These are phyloP conservation scores for Suhomyces kilbournensis DNA, from an alignment of 805 yeast genomes.

Conservation along the genomic window DNA sequence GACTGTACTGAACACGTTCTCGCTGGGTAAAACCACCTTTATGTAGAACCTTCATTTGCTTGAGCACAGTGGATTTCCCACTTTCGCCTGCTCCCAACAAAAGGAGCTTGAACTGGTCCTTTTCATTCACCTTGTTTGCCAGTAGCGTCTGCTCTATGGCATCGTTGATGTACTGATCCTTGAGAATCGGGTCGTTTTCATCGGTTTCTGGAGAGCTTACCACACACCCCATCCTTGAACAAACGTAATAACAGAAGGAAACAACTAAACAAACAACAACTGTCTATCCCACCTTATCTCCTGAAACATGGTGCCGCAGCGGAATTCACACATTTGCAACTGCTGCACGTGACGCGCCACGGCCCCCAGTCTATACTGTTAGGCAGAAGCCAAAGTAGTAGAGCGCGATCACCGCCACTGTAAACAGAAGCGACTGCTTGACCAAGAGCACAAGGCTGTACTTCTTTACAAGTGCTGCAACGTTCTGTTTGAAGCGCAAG, in stretches of 20 bases:
- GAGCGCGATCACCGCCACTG: conserved; percentile 15
- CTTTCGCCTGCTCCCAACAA: conserved; percentile 94
- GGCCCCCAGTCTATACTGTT: conserved; percentile 13
- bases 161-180: conserved; percentile 54
- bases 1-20: conserved; percentile 76
- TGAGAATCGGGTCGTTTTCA: conserved; percentile 52
- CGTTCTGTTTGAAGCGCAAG: not conserved
- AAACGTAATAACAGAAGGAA: not conserved
- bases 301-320: not conserved
- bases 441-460: conserved; percentile 19
- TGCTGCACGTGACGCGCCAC: not conserved
- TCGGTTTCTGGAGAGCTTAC: conserved; percentile 47
- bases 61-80: conserved; percentile 89
- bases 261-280: not conserved
- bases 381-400: conserved; percentile 20
- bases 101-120: conserved; percentile 64
- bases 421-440: conserved; percentile 20
- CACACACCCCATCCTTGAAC: conserved; percentile 62
- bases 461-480: conserved; percentile 8
- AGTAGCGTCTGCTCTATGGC: conserved; percentile 62
- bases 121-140: conserved; percentile 48
- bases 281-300: not conserved
- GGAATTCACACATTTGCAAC: not conserved
- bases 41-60: conserved; percentile 83
- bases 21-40: conserved; percentile 78